Evolutionary conservation across 805 yeast species (phyloP).

Genomic region (Wickerhamiella spandovensis): DNA sequence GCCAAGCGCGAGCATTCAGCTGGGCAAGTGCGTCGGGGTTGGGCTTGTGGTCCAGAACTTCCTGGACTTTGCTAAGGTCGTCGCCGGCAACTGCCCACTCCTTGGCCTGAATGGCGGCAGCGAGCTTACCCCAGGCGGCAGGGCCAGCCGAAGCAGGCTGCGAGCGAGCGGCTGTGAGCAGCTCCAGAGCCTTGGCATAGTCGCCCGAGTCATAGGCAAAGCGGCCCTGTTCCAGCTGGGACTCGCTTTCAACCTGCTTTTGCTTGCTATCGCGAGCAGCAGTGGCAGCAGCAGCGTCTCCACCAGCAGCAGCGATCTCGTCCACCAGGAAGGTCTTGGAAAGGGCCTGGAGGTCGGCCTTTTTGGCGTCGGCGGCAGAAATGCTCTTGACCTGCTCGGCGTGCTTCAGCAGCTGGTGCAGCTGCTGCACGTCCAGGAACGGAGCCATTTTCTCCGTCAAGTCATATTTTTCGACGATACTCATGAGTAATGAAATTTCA

Average conservation of each 20-base stretch:
- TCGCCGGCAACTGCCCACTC: conserved; percentile 41
- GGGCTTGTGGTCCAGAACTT: conserved; percentile 43
- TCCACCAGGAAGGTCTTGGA: conserved; percentile 5
- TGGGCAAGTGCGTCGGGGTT: conserved; percentile 42
- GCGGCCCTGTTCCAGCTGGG: conserved; percentile 21
- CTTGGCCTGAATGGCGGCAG: conserved; percentile 41
- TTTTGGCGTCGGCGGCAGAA: conserved; percentile 30
- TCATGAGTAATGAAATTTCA: background rate
- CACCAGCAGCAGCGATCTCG: conserved; percentile 13
- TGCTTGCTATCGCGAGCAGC: background rate
- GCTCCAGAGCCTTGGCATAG: conserved; percentile 26
- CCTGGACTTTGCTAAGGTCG: conserved; percentile 43
- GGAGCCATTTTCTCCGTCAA: conserved; percentile 41
- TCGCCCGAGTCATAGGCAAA: conserved; percentile 31
- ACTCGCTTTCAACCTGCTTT: background rate
- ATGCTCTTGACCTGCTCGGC: conserved; percentile 26
- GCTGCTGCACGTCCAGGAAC: conserved; percentile 49
- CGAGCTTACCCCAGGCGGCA: conserved; percentile 46
- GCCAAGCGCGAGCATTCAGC: conserved; percentile 52
- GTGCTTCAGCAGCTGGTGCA: conserved; percentile 39
- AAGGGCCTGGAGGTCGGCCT: conserved; percentile 11
- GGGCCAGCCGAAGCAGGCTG: conserved; percentile 22
- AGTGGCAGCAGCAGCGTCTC: conserved; percentile 23
- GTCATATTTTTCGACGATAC: conserved; percentile 29
- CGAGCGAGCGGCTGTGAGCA: conserved; percentile 29